Evolutionary conservation across 495 filamentous ascomycete species (phyloP).

Genomic region (Xylaria grammica): DNA sequence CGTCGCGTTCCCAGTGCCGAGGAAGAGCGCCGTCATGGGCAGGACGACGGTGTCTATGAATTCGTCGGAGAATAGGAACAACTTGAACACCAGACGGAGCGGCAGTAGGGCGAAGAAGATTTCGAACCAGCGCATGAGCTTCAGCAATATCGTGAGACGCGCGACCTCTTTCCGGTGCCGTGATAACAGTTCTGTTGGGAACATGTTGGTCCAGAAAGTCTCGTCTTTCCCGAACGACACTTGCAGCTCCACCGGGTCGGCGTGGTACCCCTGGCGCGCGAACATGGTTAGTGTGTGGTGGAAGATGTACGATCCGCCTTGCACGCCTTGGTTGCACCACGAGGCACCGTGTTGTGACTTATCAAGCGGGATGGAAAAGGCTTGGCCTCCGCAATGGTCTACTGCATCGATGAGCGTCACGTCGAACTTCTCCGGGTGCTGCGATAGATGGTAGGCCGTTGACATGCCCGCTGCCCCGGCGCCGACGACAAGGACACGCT

Average conservation of each 20-base stretch:
- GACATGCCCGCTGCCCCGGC: slow-evolving; percentile 75
- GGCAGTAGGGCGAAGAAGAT: slow-evolving; percentile 75
- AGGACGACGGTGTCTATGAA: slow-evolving; percentile 73
- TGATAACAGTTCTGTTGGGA: slow-evolving; percentile 70
- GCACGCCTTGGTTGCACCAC: slow-evolving; percentile 87
- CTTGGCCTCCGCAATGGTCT: slow-evolving; percentile 77
- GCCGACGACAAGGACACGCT: slow-evolving; percentile 64
- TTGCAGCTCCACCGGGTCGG: slow-evolving; percentile 75
- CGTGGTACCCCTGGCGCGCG: slow-evolving; percentile 66
- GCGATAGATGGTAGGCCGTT: slow-evolving; percentile 73
- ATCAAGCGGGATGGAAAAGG: slow-evolving; percentile 76
- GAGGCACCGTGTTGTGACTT: slow-evolving; percentile 67
- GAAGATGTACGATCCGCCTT: slow-evolving; percentile 80
- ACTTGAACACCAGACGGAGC: slow-evolving; percentile 67
- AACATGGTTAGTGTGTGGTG: slow-evolving; percentile 85
- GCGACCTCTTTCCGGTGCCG: slow-evolving; percentile 67
- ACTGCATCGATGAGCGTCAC: slow-evolving; percentile 75
- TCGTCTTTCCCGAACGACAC: slow-evolving; percentile 79
- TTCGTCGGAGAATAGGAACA: slow-evolving; percentile 75
- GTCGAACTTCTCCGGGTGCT: slow-evolving; percentile 75
- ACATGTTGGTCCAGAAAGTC: slow-evolving; percentile 84
- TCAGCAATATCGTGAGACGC: slow-evolving; percentile 62
- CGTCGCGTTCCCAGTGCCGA: slow-evolving; percentile 81
- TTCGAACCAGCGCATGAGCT: slow-evolving; percentile 71
- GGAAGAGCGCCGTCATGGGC: slow-evolving; percentile 78